Percentiles rank a stretch among this genome's conserved stretches.
Conservation (phyloP, 441 rosid species). For the Hura crepitans region DNA sequence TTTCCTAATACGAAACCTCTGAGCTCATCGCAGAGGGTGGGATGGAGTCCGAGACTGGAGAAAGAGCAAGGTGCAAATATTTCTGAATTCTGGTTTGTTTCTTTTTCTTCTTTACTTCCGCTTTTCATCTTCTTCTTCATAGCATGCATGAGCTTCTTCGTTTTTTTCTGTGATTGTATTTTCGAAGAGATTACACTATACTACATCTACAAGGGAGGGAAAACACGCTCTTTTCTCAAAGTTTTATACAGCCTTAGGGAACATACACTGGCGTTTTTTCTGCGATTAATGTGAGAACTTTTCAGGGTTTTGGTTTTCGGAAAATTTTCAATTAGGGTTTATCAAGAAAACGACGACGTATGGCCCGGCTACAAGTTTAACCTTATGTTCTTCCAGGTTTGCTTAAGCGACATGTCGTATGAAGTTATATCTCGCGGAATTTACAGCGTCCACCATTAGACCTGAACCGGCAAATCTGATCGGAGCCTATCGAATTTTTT, state of each 20-base stretch:
- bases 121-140: slow-evolving; percentile 13
- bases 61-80: slow-evolving; percentile 75
- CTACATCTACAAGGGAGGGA: no score
- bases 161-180: background rate
- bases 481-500: no score
- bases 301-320: background rate
- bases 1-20: slow-evolving; percentile 59
- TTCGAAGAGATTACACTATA: no score
- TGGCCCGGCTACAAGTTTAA: background rate
- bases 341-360: background rate
- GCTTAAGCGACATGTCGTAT: background rate
- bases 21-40: slow-evolving; percentile 65
- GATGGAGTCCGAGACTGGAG: slow-evolving; percentile 73
- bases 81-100: slow-evolving; percentile 20
- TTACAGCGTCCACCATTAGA: no score
- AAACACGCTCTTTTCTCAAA: no score
- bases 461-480: no score
- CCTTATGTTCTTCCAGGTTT: background rate
- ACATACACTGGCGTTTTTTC: no score
- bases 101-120: slow-evolving; percentile 15
- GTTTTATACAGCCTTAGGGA: no score
- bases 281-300: background rate
- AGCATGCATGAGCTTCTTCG: background rate
- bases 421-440: no score
- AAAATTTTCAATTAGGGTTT: slow-evolving; percentile 6